These are phyloP conservation scores for Canna indica DNA, from an alignment of 176 grass and related monocot species.

Conservation along the genomic window DNA sequence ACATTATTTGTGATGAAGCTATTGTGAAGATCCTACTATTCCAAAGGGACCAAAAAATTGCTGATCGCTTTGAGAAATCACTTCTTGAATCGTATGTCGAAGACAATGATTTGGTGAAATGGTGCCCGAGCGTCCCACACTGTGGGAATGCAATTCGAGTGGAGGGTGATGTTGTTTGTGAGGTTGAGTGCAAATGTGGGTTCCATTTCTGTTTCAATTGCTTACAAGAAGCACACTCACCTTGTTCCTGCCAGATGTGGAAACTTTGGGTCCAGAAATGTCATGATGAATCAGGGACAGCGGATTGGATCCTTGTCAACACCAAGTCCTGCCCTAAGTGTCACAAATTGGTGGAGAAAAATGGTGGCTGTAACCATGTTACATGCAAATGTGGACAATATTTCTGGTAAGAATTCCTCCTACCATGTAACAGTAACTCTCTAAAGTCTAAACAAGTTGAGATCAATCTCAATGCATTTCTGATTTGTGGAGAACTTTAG, in stretches of 20 bases:
- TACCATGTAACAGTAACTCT: no score
- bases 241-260: slow-evolving; percentile 44
- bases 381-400: slow-evolving; percentile 24
- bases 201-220: slow-evolving; percentile 52
- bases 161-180: slow-evolving; percentile 10
- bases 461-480: no score
- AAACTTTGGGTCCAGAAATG: slow-evolving; percentile 31
- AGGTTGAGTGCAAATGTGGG: slow-evolving; percentile 44
- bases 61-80: slow-evolving; percentile 33
- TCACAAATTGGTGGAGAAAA: slow-evolving; percentile 37
- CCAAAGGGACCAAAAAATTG: slow-evolving; percentile 29
- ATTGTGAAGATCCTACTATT: slow-evolving; percentile 19
- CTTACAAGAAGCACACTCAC: slow-evolving; percentile 28
- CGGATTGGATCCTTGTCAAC: slow-evolving; percentile 42
- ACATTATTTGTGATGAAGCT: slow-evolving; percentile 36
- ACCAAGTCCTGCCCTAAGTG: slow-evolving; percentile 57
- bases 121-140: slow-evolving; percentile 48
- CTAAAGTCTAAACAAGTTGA: no score
- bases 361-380: slow-evolving; percentile 32
- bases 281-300: slow-evolving; percentile 21
- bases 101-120: slow-evolving; percentile 41
- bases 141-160: slow-evolving; percentile 40
- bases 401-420: slow-evolving; percentile 24
- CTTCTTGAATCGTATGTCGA: slow-evolving; percentile 48
- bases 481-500: no score